Percentiles rank a stretch among this genome's conserved stretches.
phyloP scores from a whole-genome alignment of 345 rosid genomes.

The Populus euphratica region DNA sequence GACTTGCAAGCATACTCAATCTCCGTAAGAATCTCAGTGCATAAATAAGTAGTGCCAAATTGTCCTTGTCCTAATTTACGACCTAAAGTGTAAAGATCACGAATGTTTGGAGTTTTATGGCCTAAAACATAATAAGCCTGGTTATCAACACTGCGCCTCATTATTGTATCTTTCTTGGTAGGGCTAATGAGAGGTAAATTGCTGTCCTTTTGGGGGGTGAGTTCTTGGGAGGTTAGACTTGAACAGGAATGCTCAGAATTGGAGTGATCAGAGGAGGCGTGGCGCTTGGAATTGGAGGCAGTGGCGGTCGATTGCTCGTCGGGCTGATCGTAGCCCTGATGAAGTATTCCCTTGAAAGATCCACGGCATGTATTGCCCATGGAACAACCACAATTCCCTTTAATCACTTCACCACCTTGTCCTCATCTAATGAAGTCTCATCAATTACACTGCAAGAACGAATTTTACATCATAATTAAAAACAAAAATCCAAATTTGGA shows the following conservation, averaged over 20 bases:
- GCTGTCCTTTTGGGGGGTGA: conserved; percentile 33
- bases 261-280: conserved; percentile 38
- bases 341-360: conserved; percentile 69
- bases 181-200: conserved; percentile 39
- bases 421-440: conserved; percentile 44
- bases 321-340: conserved; percentile 75
- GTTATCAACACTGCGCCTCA: conserved; percentile 68
- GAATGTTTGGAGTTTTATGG: conserved; percentile 77
- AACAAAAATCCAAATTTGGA: conserved; percentile 1
- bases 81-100: conserved; percentile 76
- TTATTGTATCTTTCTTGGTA: conserved; percentile 45
- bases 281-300: conserved; percentile 36
- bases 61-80: conserved; percentile 95
- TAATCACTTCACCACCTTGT: conserved; percentile 23
- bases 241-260: conserved; percentile 45
- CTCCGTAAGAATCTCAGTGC: conserved; percentile 63
- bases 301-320: conserved; percentile 39
- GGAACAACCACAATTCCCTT: conserved; percentile 47
- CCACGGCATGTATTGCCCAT: conserved; percentile 99
- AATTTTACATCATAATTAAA: neutral
- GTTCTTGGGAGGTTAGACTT: conserved; percentile 37
- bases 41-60: conserved; percentile 87
- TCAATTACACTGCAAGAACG: conserved; percentile 24
- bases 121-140: conserved; percentile 78
- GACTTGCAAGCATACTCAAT: conserved; percentile 94